Evolutionary conservation across 1,139 yeast genomes (phyloP).

Genomic region (Hyphopichia pseudoburtonii): DNA sequence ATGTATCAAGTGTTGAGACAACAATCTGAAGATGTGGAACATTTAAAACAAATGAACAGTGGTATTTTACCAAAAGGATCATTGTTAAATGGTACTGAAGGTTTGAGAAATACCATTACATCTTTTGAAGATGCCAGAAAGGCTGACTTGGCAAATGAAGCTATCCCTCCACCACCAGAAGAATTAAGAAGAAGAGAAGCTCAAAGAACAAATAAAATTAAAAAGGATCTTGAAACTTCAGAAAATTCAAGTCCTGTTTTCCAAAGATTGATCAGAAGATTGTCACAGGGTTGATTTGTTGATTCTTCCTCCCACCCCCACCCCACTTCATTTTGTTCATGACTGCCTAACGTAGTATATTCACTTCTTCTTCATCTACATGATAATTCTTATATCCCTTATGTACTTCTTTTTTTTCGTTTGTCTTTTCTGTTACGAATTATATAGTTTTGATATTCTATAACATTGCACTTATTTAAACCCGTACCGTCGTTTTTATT

Average conservation of each 20-base stretch:
- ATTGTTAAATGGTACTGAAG: slow-evolving; percentile 78
- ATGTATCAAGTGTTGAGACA: slow-evolving; percentile 90
- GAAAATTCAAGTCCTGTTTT: slow-evolving; percentile 37
- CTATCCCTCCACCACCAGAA: slow-evolving; percentile 79
- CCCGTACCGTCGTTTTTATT: no score
- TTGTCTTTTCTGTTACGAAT: neutral
- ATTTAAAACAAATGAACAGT: slow-evolving; percentile 68
- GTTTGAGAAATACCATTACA: slow-evolving; percentile 65
- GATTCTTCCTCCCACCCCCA: no score
- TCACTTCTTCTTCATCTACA: no score
- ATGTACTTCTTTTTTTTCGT: neutral
- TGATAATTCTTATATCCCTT: neutral
- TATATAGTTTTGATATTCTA: no score
- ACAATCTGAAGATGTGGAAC: slow-evolving; percentile 86
- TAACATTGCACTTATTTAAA: no score
- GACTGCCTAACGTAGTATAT: no score
- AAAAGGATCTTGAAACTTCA: slow-evolving; percentile 45
- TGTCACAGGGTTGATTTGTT: slow-evolving; percentile 29
- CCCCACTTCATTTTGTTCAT: no score
- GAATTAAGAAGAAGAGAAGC: slow-evolving; percentile 50
- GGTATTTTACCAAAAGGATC: slow-evolving; percentile 82
- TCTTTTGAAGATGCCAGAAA: slow-evolving; percentile 82
- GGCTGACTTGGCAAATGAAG: slow-evolving; percentile 84
- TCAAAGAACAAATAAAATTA: slow-evolving; percentile 40
- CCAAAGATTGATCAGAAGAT: slow-evolving; percentile 41